These are phyloP conservation scores for Beauveria varroae DNA, from an alignment of 2,329 filamentous ascomycete genomes.

Conservation along the genomic window DNA sequence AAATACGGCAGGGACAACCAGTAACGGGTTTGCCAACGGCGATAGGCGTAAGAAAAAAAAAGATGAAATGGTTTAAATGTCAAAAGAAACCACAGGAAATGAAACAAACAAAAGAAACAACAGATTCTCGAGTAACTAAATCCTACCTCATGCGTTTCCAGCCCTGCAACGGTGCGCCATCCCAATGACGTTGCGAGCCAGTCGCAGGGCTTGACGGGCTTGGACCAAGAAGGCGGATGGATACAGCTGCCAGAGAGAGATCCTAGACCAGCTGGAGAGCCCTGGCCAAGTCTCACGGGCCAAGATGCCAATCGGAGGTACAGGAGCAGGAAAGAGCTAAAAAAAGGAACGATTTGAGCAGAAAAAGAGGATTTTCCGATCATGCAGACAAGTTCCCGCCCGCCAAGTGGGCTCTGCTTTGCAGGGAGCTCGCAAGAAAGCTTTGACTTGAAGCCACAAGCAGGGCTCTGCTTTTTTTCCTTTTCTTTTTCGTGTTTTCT, in stretches of 20 bases:
- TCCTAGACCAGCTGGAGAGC: conserved; percentile 5
- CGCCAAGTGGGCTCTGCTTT: not conserved
- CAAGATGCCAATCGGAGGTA: not conserved
- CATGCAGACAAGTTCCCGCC: not conserved
- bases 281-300: not conserved
- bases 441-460: too few species aligned
- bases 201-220: not conserved
- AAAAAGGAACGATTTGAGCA: not conserved
- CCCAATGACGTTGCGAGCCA: not conserved
- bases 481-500: too few species aligned
- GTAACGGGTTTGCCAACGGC: not conserved
- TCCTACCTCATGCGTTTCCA: not conserved
- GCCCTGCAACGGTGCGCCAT: not conserved
- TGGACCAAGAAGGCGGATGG: not conserved
- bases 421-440: too few species aligned
- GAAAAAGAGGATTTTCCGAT: not conserved
- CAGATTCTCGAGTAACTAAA: not conserved
- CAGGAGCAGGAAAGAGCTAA: not conserved
- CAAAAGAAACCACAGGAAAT: too few species aligned
- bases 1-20: not conserved
- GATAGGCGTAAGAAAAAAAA: not conserved
- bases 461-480: too few species aligned
- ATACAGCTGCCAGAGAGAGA: not conserved
- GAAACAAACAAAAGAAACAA: too few species aligned
- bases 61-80: too few species aligned